phyloP scores from a whole-genome alignment of 768 basidiomycete genomes.

The Epithele typhae region DNA sequence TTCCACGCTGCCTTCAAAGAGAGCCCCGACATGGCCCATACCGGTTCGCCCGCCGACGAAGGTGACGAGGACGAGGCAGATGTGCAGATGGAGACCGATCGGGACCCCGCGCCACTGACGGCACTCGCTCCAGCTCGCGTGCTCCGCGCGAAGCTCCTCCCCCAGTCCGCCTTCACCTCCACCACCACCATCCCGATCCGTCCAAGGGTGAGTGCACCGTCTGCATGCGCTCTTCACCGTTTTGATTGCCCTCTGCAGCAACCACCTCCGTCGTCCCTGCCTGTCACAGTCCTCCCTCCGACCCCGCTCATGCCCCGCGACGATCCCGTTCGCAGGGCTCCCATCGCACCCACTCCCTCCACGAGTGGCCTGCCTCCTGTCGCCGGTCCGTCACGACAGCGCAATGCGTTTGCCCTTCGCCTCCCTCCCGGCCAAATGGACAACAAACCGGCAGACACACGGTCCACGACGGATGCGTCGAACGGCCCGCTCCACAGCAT shows the following conservation, averaged over 20 bases:
- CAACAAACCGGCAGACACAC: background rate
- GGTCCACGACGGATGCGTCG: background rate
- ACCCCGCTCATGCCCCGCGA: conserved; percentile 8
- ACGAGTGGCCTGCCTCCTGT: background rate
- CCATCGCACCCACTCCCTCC: background rate
- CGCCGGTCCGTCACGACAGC: background rate
- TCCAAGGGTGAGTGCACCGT: conserved; percentile 15
- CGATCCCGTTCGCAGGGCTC: conserved; percentile 5
- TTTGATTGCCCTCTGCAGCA: background rate
- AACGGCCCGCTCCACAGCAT: conserved; percentile 11
- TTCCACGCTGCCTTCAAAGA: conserved; percentile 67
- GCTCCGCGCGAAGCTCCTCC: conserved; percentile 56
- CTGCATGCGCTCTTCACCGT: background rate
- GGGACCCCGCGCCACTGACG: conserved; percentile 2
- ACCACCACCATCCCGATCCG: conserved; percentile 32
- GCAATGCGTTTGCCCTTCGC: conserved; percentile 3
- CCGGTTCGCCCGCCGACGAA: conserved; percentile 43
- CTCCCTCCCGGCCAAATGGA: conserved; percentile 4
- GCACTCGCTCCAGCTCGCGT: conserved; percentile 14
- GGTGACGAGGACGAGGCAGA: conserved; percentile 41
- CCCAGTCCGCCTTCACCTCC: conserved; percentile 59
- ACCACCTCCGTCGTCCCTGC: background rate
- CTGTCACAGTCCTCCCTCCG: conserved; percentile 7
- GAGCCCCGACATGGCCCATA: conserved; percentile 47
- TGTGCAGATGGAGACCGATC: conserved; percentile 11